Conservation (phyloP, 2,329 filamentous ascomycete species). For the Penicillium sp. region DNA sequence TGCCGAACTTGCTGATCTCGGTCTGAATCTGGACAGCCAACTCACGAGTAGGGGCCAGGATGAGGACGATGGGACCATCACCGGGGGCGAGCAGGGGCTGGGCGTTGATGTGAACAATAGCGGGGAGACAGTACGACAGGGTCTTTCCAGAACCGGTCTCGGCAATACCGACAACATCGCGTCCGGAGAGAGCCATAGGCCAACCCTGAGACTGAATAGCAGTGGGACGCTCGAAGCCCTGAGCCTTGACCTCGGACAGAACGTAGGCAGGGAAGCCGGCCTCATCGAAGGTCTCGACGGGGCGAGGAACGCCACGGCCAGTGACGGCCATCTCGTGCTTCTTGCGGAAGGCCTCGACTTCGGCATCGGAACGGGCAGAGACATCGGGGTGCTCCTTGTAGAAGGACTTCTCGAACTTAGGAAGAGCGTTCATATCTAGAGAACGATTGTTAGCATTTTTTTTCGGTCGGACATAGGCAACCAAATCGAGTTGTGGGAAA, state of each 20-base stretch:
- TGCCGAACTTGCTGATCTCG: conserved; percentile 98
- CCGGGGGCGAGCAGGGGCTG: conserved; percentile 94
- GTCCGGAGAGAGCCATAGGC: conserved; percentile 98
- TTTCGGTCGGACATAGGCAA: not conserved
- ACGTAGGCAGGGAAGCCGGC: conserved; percentile 96
- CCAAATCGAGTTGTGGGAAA: not conserved
- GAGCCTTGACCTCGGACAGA: conserved; percentile 97
- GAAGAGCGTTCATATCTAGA: conserved; percentile 72
- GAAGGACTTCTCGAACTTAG: conserved; percentile 99
- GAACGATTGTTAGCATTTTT: conserved; percentile 29
- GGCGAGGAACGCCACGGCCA: conserved; percentile 81
- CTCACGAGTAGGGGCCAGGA: conserved; percentile 95
- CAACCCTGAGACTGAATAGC: conserved; percentile 98
- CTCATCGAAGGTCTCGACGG: conserved; percentile 96
- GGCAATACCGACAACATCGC: conserved; percentile 97
- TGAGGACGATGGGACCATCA: conserved; percentile 93
- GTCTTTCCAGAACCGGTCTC: conserved; percentile 99
- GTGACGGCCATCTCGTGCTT: conserved; percentile 81
- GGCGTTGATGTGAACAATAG: conserved; percentile 99
- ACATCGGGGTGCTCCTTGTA: conserved; percentile 94
- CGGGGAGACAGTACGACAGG: conserved; percentile 93
- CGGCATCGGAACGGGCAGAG: conserved; percentile 68
- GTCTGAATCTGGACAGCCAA: conserved; percentile 98
- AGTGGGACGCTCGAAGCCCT: conserved; percentile 91
- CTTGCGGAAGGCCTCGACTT: conserved; percentile 86